Conservation (phyloP, 805 yeast species). For the Metschnikowia cerradonensis region DNA sequence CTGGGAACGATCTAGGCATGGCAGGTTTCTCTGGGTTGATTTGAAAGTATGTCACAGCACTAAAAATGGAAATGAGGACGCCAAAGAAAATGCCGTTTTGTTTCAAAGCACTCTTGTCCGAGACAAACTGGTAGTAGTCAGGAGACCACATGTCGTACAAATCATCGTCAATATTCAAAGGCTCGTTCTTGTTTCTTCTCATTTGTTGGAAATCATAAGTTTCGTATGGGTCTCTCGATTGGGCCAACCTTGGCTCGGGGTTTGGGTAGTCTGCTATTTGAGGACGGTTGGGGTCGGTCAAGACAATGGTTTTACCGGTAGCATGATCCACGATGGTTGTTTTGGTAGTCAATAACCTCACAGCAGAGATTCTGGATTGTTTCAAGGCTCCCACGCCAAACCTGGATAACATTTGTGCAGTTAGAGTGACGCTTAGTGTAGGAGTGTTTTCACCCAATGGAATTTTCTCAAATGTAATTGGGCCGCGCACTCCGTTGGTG, state of each 20-base stretch:
- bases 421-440: not conserved
- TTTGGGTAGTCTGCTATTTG: slow-evolving; percentile 59
- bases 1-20: slow-evolving; percentile 71
- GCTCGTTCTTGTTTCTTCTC: slow-evolving; percentile 73
- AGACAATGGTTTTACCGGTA: slow-evolving; percentile 36
- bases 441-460: slow-evolving; percentile 15
- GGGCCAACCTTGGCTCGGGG: slow-evolving; percentile 56
- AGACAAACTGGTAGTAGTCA: slow-evolving; percentile 59
- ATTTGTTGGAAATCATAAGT: slow-evolving; percentile 78
- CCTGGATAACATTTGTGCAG: slow-evolving; percentile 26
- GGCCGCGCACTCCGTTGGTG: slow-evolving; percentile 10
- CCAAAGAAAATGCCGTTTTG: slow-evolving; percentile 51
- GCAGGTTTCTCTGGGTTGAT: slow-evolving; percentile 64
- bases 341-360: slow-evolving; percentile 27
- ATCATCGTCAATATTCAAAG: slow-evolving; percentile 69
- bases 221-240: slow-evolving; percentile 63
- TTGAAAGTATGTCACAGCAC: slow-evolving; percentile 40
- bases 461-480: slow-evolving; percentile 10
- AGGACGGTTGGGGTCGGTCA: slow-evolving; percentile 41
- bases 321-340: slow-evolving; percentile 38
- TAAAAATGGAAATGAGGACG: slow-evolving; percentile 42
- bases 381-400: slow-evolving; percentile 18
- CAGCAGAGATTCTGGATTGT: slow-evolving; percentile 9
- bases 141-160: slow-evolving; percentile 84
- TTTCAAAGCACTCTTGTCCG: slow-evolving; percentile 57